Conservation (phyloP, 1,284 basidiomycete species). For the Moniliophthora roreri region DNA sequence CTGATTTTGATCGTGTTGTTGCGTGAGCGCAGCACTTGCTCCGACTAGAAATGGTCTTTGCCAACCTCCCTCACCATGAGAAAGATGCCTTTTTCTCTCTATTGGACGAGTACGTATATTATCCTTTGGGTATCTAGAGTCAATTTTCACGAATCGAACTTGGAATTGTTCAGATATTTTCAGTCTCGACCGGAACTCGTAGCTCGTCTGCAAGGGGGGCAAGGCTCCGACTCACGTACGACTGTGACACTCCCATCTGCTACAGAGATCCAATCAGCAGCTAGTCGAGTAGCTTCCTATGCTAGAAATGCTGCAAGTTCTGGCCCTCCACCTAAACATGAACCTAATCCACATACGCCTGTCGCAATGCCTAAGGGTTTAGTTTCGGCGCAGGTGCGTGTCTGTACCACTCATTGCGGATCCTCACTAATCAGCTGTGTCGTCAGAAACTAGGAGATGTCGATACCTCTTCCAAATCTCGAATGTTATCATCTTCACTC, state of each 20-base stretch:
- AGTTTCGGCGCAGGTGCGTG: constrained; percentile 28
- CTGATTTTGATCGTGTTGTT: too few relatives aligned
- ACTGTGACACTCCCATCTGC: constrained; percentile 18
- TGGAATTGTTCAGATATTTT: constrained; percentile 58
- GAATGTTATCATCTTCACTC: constrained; percentile 50
- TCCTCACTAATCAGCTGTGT: not conserved
- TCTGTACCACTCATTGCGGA: not conserved
- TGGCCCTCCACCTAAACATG: constrained; percentile 8
- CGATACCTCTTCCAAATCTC: constrained; percentile 52
- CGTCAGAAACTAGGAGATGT: constrained; percentile 58
- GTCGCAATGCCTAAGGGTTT: constrained; percentile 16
- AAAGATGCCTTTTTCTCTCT: constrained; percentile 79
- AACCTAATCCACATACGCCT: constrained; percentile 3
- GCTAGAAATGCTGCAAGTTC: constrained; percentile 35
- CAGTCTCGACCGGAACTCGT: constrained; percentile 69
- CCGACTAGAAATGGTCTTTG: constrained; percentile 57
- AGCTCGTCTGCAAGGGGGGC: constrained; percentile 20
- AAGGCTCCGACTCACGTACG: constrained; percentile 18
- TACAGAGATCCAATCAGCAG: constrained; percentile 28
- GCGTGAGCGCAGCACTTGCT: not conserved
- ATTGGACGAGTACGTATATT: constrained; percentile 64
- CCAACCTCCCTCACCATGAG: constrained; percentile 61
- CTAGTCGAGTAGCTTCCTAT: constrained; percentile 52
- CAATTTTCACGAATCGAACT: not conserved
- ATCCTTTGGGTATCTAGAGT: not conserved